Evolutionary conservation across 768 basidiomycete genomes (phyloP).

Genomic region (Termitomyces titanicus): DNA sequence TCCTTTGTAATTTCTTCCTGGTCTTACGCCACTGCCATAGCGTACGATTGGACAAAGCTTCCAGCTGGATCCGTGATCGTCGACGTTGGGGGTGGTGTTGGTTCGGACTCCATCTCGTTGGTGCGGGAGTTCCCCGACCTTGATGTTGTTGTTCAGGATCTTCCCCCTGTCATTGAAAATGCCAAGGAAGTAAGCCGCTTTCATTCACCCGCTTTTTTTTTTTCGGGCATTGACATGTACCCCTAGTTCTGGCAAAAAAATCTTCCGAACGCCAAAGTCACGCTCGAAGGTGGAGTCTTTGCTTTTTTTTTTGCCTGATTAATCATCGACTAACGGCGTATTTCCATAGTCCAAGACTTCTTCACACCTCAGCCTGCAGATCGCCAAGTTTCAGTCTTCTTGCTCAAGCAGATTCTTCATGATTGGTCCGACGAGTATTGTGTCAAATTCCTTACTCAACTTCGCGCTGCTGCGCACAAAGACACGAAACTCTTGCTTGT

Average conservation of each 20-base stretch:
- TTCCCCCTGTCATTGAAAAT: slow-evolving; percentile 19
- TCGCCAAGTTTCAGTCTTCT: slow-evolving; percentile 1
- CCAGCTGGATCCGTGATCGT: slow-evolving; percentile 16
- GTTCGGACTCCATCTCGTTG: slow-evolving; percentile 24
- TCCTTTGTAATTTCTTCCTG: too few species aligned
- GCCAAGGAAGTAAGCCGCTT: slow-evolving; percentile 11
- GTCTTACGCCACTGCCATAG: background rate
- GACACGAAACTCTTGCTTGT: slow-evolving; percentile 5
- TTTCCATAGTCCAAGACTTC: slow-evolving; percentile 3
- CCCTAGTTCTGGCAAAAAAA: background rate
- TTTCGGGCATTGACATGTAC: too few species aligned
- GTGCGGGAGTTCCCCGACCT: slow-evolving; percentile 26
- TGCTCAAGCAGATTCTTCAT: slow-evolving; percentile 6
- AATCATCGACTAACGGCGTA: background rate
- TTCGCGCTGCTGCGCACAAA: background rate
- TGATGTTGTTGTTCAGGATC: slow-evolving; percentile 27
- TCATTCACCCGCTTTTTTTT: too few species aligned
- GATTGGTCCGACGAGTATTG: slow-evolving; percentile 9
- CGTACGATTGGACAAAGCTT: slow-evolving; percentile 6
- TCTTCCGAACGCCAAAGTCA: background rate
- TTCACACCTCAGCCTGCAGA: slow-evolving; percentile 1
- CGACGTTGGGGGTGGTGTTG: slow-evolving; percentile 35
- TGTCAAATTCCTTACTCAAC: slow-evolving; percentile 3
- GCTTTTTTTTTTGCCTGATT: too few species aligned
- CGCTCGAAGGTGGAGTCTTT: slow-evolving; percentile 10